A percentile compares a stretch with the other conserved stretches of the same genome.
phyloP scores from a whole-genome alignment of 2,329 filamentous ascomycete genomes.

The Xylaria sp. region DNA sequence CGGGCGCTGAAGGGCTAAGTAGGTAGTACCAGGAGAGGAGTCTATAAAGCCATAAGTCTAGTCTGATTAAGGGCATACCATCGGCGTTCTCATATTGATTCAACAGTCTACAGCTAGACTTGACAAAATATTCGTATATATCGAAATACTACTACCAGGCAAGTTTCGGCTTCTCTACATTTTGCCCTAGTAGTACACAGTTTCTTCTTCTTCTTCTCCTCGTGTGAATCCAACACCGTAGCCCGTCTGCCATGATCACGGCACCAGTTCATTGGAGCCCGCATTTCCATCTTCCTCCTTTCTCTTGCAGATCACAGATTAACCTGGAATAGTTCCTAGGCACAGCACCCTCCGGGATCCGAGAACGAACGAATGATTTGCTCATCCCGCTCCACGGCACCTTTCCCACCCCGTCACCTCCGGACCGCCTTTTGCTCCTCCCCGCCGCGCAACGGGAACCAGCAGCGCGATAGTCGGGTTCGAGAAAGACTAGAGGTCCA shows the following conservation, averaged over 20 bases:
- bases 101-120: conserved; percentile 2
- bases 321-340: too few species aligned
- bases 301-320: neutral
- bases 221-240: conserved; percentile 6
- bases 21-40: neutral
- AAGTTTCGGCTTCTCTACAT: neutral
- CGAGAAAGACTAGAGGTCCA: neutral
- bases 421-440: neutral
- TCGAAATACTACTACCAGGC: neutral
- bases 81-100: neutral
- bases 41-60: conserved; percentile 2
- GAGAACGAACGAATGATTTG: too few species aligned
- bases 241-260: neutral
- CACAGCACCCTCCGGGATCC: too few species aligned
- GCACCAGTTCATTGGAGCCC: neutral
- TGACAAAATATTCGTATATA: neutral
- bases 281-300: neutral
- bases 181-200: neutral
- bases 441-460: too few species aligned
- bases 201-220: neutral
- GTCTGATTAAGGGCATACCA: conserved; percentile 9
- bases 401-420: too few species aligned
- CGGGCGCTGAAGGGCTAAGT: neutral
- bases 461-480: neutral
- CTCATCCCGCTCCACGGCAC: neutral